Conservation (phyloP, 106 monocot genomes). For the Chionographis japonica region DNA sequence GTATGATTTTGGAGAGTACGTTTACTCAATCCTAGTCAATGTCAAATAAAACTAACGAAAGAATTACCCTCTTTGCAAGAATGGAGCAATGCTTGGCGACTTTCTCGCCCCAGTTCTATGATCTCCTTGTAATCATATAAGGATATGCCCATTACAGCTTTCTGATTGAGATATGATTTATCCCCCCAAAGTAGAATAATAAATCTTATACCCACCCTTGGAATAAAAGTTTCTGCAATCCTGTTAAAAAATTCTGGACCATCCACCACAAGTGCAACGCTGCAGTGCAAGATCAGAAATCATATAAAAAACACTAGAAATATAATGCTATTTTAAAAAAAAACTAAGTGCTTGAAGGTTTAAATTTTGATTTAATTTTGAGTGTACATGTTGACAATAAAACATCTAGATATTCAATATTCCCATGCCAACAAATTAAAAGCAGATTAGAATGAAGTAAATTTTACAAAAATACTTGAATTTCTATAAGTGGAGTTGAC, state of each 20-base stretch:
- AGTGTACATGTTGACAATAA: no score
- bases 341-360: no score
- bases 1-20: no score
- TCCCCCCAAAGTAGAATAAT: conserved; percentile 89
- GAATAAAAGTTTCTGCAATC: conserved; percentile 47
- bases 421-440: no score
- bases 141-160: conserved; percentile 27
- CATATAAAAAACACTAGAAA: neutral
- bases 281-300: conserved; percentile 18
- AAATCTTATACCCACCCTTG: conserved; percentile 39
- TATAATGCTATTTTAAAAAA: conserved; percentile 14
- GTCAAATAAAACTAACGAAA: neutral
- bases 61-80: conserved; percentile 47
- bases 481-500: no score
- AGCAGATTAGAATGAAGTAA: no score
- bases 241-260: conserved; percentile 65
- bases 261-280: conserved; percentile 77
- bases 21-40: no score
- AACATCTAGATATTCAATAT: no score
- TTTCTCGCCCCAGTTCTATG: conserved; percentile 46
- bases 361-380: no score
- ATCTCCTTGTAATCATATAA: conserved; percentile 70
- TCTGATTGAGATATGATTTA: conserved; percentile 32
- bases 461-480: no score
- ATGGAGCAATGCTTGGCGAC: conserved; percentile 24